These are phyloP conservation scores for Jackrogersella multiformis DNA, from an alignment of 495 filamentous ascomycete species.

Conservation along the genomic window DNA sequence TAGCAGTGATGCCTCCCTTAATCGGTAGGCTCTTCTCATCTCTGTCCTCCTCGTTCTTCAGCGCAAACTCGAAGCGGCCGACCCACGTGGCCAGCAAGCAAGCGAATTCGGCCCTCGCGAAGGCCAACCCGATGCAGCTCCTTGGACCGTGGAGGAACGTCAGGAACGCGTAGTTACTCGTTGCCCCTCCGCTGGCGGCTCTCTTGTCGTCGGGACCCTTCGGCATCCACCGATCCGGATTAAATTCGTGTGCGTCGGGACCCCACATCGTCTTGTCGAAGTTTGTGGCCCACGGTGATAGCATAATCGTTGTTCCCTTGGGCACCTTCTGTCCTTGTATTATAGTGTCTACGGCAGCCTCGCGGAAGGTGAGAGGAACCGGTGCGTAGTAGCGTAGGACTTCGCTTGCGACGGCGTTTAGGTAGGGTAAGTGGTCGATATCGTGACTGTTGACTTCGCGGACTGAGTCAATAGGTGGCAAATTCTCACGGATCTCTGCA, in stretches of 20 bases:
- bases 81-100: conserved; percentile 80
- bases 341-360: conserved; percentile 68
- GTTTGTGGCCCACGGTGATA: conserved; percentile 70
- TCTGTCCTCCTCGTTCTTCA: conserved; percentile 64
- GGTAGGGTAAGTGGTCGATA: conserved; percentile 65
- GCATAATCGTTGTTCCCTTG: conserved; percentile 64
- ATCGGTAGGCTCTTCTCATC: conserved; percentile 67
- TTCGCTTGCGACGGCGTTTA: conserved; percentile 62
- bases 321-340: conserved; percentile 66
- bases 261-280: conserved; percentile 65
- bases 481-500: conserved; percentile 63
- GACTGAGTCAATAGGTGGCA: conserved; percentile 64
- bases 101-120: conserved; percentile 85
- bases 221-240: conserved; percentile 70
- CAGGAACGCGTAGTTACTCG: conserved; percentile 67
- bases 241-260: conserved; percentile 62
- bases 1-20: conserved; percentile 67
- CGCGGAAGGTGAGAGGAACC: conserved; percentile 68
- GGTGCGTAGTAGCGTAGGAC: conserved; percentile 58
- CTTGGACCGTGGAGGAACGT: conserved; percentile 70
- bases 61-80: conserved; percentile 73
- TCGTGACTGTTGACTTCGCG: conserved; percentile 59
- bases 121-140: conserved; percentile 72
- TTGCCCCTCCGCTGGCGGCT: conserved; percentile 58
- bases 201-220: conserved; percentile 45